Conservation (phyloP, 768 basidiomycete species). For the Candolleomyces aberdarensis region DNA sequence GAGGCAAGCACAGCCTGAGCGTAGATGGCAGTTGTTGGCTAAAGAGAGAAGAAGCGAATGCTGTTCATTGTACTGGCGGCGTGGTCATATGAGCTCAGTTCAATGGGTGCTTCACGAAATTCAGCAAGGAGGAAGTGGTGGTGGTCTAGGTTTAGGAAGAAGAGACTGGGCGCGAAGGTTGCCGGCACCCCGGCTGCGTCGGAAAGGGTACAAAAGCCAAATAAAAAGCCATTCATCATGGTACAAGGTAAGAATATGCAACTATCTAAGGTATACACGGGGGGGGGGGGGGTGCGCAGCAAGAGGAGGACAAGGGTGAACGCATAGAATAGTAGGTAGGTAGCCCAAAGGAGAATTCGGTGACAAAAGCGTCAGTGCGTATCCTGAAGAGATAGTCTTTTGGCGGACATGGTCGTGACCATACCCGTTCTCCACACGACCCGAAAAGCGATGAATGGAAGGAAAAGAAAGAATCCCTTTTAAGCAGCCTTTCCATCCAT, state of each 20-base stretch:
- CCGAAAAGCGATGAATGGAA: not conserved
- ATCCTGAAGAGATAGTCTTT: too few relatives aligned
- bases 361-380: not conserved
- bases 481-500: slow-evolving; percentile 67
- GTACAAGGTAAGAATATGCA: not conserved
- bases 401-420: not conserved
- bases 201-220: not conserved
- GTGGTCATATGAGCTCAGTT: too few relatives aligned
- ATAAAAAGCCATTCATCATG: not conserved
- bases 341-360: not conserved
- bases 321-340: not conserved
- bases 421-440: not conserved
- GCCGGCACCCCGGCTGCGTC: not conserved
- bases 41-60: too few relatives aligned
- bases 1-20: too few relatives aligned
- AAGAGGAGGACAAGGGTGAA: not conserved
- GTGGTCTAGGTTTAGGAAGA: too few relatives aligned
- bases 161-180: too few relatives aligned
- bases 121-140: too few relatives aligned
- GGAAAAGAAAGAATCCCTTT: not conserved
- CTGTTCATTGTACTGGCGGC: too few relatives aligned
- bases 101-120: too few relatives aligned
- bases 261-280: not conserved
- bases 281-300: not conserved
- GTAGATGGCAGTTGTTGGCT: too few relatives aligned